Evolutionary conservation across 2,329 filamentous ascomycete species (phyloP), one percentile per base, ranked within the genome.

Genomic region (Diaporthe capsici): DNA sequence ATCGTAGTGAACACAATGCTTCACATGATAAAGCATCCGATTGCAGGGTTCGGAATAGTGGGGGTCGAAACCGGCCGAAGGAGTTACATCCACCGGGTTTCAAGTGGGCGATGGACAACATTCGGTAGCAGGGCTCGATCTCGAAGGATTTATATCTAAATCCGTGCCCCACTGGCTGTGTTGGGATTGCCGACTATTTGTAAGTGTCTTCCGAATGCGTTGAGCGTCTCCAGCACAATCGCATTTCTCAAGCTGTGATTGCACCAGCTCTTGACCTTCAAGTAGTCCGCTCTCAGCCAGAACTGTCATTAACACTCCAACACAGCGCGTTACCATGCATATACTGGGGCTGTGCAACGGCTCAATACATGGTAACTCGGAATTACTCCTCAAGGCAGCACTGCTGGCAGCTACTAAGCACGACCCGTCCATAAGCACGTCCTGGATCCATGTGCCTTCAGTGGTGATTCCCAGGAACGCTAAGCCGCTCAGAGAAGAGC

Each of bases 341-440:
- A 25, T 67, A 15, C 22, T 67, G 31, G 63, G 63, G 44, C 63
- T 67, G 12, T 67, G 63, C 20, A 67, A 67, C 20, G 63, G 63
- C 10, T 67, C 63, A 6, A 51, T 67, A 51, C 63, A 51, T 12
- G 63, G 44, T 5, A 67, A 67, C 12, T 67, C 63, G 20, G 63
- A 67, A 25, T 25, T 67, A 34, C 63, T 67, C 10, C 28, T 67
- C 5, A 67, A 67, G 17, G 63, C 63, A 31, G 63, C 44, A 37
- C 63, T 67, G 3, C 31, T 34, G 31, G 63, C 63, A 17, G 44
- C 44, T 15, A 44, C 31, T 51, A 28, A 31, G 22, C 44, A 37
- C 8, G 63, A 67, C 7, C 28, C 44, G 31, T 51, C 44, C 22
- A 25, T 67, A 22, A 51, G 10, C 12, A 51, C 44, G 12, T 67